phyloP scores from a whole-genome alignment of 2,329 filamentous ascomycete species.

The Fusarium aywerte region DNA sequence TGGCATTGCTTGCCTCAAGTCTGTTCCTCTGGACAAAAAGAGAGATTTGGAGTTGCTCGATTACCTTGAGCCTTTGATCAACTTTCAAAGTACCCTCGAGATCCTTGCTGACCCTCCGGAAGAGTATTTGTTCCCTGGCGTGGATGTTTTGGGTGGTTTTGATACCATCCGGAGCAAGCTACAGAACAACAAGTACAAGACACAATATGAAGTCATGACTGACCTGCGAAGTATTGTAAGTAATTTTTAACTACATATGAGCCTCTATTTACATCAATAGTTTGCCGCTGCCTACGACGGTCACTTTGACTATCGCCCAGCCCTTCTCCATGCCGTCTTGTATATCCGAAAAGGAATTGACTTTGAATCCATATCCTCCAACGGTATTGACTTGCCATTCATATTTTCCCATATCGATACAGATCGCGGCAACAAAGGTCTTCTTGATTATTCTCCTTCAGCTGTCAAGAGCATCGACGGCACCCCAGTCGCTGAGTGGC shows the following conservation, averaged over 20 bases:
- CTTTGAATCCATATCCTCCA: constrained; percentile 33
- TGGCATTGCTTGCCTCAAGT: constrained; percentile 42
- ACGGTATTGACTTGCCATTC: constrained; percentile 32
- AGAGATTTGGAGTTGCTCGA: constrained; percentile 41
- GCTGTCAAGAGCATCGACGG: constrained; percentile 41
- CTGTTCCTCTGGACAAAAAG: constrained; percentile 41
- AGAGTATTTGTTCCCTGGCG: constrained; percentile 40
- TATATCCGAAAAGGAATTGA: constrained; percentile 29
- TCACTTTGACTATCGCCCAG: constrained; percentile 43
- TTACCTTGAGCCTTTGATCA: constrained; percentile 33
- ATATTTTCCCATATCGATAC: constrained; percentile 37
- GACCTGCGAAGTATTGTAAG: constrained; percentile 43
- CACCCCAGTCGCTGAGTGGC: constrained; percentile 36
- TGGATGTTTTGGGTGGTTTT: constrained; percentile 38
- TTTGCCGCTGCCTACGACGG: constrained; percentile 39
- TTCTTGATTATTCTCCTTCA: constrained; percentile 37
- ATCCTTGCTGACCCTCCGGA: constrained; percentile 39
- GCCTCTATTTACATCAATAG: constrained; percentile 19
- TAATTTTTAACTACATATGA: accelerated
- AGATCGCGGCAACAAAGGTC: constrained; percentile 20
- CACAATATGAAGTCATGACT: constrained; percentile 42
- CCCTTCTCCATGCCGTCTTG: constrained; percentile 36
- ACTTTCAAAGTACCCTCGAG: constrained; percentile 42
- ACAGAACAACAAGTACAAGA: constrained; percentile 30
- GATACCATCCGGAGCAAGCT: constrained; percentile 33